Percentiles rank a stretch among this genome's conserved stretches.
Conservation (phyloP, 345 rosid genomes). For the Reutealis trisperma region DNA sequence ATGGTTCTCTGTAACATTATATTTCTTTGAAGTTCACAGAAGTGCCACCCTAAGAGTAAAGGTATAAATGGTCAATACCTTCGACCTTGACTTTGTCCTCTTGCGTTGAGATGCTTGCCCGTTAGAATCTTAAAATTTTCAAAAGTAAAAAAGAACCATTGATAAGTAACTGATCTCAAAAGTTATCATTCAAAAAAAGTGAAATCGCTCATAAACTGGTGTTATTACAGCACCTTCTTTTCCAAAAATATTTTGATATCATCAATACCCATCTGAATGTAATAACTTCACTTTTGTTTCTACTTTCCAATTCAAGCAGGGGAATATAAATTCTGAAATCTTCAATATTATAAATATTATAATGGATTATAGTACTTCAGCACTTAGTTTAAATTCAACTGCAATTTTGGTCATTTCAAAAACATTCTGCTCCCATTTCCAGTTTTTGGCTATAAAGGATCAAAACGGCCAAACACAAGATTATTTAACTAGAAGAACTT, state of each 20-base stretch:
- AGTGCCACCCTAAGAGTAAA: conserved; percentile 12
- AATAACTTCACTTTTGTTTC: neutral
- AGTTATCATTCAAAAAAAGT: too few relatives aligned
- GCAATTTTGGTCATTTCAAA: neutral
- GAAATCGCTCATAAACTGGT: neutral
- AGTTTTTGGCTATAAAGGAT: neutral
- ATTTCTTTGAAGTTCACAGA: conserved; percentile 11
- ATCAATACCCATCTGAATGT: neutral
- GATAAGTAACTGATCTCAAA: neutral
- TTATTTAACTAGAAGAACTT: neutral
- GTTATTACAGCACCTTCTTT: neutral
- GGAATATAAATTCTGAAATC: neutral
- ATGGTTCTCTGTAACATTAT: neutral
- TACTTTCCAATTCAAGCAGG: conserved; percentile 10
- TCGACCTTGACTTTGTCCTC: conserved; percentile 51
- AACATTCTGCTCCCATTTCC: neutral
- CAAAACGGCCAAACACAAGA: neutral
- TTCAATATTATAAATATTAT: neutral
- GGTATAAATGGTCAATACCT: conserved; percentile 51
- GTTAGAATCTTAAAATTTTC: conserved; percentile 46
- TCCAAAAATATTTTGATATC: neutral
- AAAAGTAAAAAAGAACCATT: conserved; percentile 11
- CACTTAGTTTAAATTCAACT: neutral
- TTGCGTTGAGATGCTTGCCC: conserved; percentile 73
- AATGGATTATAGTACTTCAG: neutral